A percentile compares a stretch with the other conserved stretches of the same genome.
Evolutionary conservation across 768 basidiomycete species (phyloP).

Genomic region (Hypholoma sublateritium): DNA sequence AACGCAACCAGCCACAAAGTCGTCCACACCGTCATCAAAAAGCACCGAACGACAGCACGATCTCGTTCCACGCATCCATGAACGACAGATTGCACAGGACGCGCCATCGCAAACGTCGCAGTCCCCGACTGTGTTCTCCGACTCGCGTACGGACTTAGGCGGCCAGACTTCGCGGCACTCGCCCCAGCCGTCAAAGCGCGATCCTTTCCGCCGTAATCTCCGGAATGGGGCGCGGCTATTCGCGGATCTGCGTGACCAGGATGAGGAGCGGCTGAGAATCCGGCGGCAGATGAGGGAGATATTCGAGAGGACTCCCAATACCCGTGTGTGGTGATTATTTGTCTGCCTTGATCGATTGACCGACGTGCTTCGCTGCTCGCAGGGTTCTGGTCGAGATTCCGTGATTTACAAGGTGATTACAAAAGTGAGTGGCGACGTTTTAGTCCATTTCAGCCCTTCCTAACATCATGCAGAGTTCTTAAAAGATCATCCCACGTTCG

Average conservation of each 20-base stretch:
- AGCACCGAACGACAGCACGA: not conserved
- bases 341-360: too few species aligned
- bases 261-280: too few species aligned
- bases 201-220: not conserved
- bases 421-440: too few species aligned
- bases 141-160: constrained; percentile 1
- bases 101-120: constrained; percentile 19
- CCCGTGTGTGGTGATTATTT: too few species aligned
- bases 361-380: too few species aligned
- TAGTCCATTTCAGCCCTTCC: too few species aligned
- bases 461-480: too few species aligned
- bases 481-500: too few species aligned
- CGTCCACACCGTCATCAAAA: not conserved
- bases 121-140: constrained; percentile 14
- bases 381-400: too few species aligned
- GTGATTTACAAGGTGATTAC: too few species aligned
- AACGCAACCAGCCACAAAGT: not conserved
- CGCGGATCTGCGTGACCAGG: constrained; percentile 52
- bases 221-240: constrained; percentile 47
- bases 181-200: constrained; percentile 8
- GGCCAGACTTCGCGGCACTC: constrained; percentile 5
- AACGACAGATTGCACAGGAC: constrained; percentile 10
- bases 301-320: too few species aligned
- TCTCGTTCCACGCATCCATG: constrained; percentile 3
- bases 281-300: too few species aligned